phyloP scores from a whole-genome alignment of 805 yeast species.

The Pichia thaimueangensis region DNA sequence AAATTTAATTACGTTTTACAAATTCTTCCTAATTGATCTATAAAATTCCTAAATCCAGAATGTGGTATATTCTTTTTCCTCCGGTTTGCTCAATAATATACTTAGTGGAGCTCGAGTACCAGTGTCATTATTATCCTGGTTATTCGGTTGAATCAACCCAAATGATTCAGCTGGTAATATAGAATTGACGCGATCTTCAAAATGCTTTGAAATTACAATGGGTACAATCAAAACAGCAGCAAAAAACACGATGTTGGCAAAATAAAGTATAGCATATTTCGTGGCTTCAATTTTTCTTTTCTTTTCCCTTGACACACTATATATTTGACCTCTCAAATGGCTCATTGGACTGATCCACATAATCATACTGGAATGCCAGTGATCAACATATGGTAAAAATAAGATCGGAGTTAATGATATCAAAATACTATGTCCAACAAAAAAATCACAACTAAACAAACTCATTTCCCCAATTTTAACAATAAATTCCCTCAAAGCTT shows the following conservation, averaged over 20 bases:
- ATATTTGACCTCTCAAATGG: slow-evolving; percentile 34
- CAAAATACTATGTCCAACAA: slow-evolving; percentile 38
- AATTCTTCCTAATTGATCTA: too few relatives aligned
- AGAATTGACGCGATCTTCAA: slow-evolving; percentile 4
- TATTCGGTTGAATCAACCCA: slow-evolving; percentile 52
- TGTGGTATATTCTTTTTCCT: slow-evolving; percentile 17
- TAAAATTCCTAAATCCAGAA: slow-evolving; percentile 20
- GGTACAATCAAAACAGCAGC: slow-evolving; percentile 43
- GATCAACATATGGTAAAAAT: slow-evolving; percentile 41
- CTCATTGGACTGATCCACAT: slow-evolving; percentile 42
- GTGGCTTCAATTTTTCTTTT: slow-evolving; percentile 36
- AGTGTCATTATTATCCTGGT: slow-evolving; percentile 61
- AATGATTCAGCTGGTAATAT: slow-evolving; percentile 18
- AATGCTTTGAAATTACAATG: slow-evolving; percentile 28
- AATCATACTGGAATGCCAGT: slow-evolving; percentile 42
- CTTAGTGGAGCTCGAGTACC: slow-evolving; percentile 48
- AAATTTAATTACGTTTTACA: too few relatives aligned
- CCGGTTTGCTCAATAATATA: slow-evolving; percentile 30
- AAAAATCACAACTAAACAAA: slow-evolving; percentile 42
- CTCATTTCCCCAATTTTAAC: slow-evolving; percentile 42
- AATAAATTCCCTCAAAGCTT: slow-evolving; percentile 40
- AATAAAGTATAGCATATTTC: slow-evolving; percentile 42
- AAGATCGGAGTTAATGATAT: slow-evolving; percentile 35
- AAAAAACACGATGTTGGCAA: slow-evolving; percentile 34
- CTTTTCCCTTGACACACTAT: slow-evolving; percentile 33